Conservation (phyloP, 352 stramenopile genomes). For the Phytophthora podocarpi region DNA sequence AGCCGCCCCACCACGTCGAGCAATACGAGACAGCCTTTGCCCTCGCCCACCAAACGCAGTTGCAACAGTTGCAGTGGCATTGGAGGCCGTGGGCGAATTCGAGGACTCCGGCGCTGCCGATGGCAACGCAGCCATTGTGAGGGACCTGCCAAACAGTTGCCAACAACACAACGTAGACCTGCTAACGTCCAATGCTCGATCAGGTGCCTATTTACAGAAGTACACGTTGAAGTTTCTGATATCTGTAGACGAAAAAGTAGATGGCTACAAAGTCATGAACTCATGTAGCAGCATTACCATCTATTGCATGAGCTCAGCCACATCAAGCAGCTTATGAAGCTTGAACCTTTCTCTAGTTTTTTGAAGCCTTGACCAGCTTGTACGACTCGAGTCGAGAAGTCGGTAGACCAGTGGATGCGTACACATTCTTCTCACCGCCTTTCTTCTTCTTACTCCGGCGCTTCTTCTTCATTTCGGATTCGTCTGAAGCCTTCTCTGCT, state of each 20-base stretch:
- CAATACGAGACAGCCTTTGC: constrained; percentile 17
- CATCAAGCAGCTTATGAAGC: not conserved
- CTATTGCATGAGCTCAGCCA: not conserved
- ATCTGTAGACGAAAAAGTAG: constrained; percentile 11
- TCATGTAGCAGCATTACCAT: constrained; percentile 2
- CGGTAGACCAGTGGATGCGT: constrained; percentile 59
- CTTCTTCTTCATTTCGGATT: constrained; percentile 55
- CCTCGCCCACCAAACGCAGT: constrained; percentile 3
- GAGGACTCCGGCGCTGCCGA: constrained; percentile 8
- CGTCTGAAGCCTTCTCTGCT: constrained; percentile 15
- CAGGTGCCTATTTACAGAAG: constrained; percentile 3
- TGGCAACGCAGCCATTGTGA: constrained; percentile 23
- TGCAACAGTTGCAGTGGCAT: constrained; percentile 6
- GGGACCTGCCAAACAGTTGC: not conserved
- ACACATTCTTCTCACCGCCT: constrained; percentile 49
- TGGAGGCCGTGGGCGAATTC: not conserved
- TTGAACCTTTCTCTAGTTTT: constrained; percentile 46
- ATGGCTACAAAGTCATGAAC: constrained; percentile 2
- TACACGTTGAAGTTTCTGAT: constrained; percentile 12
- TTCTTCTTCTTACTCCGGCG: constrained; percentile 70
- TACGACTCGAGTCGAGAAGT: constrained; percentile 85
- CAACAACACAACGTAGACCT: not conserved
- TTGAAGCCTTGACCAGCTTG: constrained; percentile 70
- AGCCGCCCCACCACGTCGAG: constrained; percentile 6
- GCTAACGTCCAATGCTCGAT: not conserved